These are phyloP conservation scores for Colletotrichum melonis DNA, from an alignment of 2,329 filamentous ascomycete species.

Conservation along the genomic window DNA sequence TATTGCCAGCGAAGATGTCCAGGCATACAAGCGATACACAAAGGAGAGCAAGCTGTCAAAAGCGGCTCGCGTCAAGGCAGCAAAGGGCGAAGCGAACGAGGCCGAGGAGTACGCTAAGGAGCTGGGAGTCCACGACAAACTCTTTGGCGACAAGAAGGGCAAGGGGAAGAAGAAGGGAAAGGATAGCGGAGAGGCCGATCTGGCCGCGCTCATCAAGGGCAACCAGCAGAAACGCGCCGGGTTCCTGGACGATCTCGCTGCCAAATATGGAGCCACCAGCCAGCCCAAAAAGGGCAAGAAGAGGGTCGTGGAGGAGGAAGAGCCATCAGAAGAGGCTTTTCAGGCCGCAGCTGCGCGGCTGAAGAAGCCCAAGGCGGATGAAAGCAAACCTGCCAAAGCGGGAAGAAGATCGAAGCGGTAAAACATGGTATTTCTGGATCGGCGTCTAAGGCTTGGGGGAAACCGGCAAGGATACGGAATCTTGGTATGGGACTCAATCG, in stretches of 20 bases:
- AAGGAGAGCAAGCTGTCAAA: conserved; percentile 77
- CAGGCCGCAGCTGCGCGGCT: conserved; percentile 66
- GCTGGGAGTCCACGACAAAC: conserved; percentile 77
- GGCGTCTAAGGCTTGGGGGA: conserved; percentile 15
- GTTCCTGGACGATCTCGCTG: conserved; percentile 80
- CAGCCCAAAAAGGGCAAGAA: conserved; percentile 65
- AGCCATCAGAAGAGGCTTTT: conserved; percentile 71
- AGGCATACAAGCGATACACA: conserved; percentile 75
- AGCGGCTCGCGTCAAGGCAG: conserved; percentile 68
- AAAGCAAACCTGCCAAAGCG: conserved; percentile 20
- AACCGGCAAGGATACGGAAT: not conserved
- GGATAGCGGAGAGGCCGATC: conserved; percentile 59
- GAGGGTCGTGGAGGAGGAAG: conserved; percentile 70
- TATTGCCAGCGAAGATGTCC: conserved; percentile 76
- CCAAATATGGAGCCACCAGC: conserved; percentile 72
- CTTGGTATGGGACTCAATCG: conserved; percentile 3
- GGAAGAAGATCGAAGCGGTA: conserved; percentile 24
- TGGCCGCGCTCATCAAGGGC: conserved; percentile 81
- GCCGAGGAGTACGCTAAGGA: conserved; percentile 82
- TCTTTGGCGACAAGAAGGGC: conserved; percentile 64
- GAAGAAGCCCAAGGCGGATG: conserved; percentile 46
- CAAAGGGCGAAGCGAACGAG: conserved; percentile 75
- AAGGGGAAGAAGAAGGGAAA: conserved; percentile 52
- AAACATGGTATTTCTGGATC: not conserved
- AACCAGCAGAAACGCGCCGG: conserved; percentile 73